Evolutionary conservation across 345 rosid genomes (phyloP), one percentile per base, ranked within the genome.

Genomic region (Garcia nutans): DNA sequence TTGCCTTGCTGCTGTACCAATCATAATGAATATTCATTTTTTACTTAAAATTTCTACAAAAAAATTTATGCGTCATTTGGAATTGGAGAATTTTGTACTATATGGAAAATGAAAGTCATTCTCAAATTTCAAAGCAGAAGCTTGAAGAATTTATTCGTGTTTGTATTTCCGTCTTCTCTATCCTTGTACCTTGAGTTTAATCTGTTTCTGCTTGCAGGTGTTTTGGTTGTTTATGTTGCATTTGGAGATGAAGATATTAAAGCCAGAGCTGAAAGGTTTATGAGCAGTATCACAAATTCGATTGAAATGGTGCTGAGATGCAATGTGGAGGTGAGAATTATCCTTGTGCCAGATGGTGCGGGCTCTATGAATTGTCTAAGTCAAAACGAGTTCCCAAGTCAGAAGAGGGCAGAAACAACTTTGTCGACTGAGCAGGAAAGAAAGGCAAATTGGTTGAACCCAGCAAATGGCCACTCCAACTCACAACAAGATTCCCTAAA

Each of bases 201-300:
- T 75, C 52, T 79, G 58, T 62, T 69, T 76, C 76, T 78, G 31
- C 70, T 75, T 81, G 83, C 94, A 96, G 99, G 94, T 81, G 83
- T 86, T 82, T 80, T 93, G 68, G 89, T 89, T 76, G 94, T 88
- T 23, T 93, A 90, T 79, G 76, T 96, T 55, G 94, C 92, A 28
- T 93, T 96, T 81, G 88, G 74, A 20, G 88, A 92, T 68, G 82
- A 77, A 31, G 89, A 87, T 75, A 83, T 93, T 74, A 96, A 96
- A 84, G 74, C 84, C 70, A 91, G 97, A 83, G 96, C 89, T 71
- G 99, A 92, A 81, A 88, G 98, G 83, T 93, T 93, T 84, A 71
- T 91, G 80, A 96, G 96, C 86, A 96, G 99, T 61, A 91, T 96
- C 72, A 96, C 97, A 72, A 93, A 96, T 80, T 90, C 99, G 13